A percentile compares a stretch with the other conserved stretches of the same genome.
These are phyloP conservation scores for Cucurbita ficifolia DNA, from an alignment of 306 rosid genomes.

Conservation along the genomic window DNA sequence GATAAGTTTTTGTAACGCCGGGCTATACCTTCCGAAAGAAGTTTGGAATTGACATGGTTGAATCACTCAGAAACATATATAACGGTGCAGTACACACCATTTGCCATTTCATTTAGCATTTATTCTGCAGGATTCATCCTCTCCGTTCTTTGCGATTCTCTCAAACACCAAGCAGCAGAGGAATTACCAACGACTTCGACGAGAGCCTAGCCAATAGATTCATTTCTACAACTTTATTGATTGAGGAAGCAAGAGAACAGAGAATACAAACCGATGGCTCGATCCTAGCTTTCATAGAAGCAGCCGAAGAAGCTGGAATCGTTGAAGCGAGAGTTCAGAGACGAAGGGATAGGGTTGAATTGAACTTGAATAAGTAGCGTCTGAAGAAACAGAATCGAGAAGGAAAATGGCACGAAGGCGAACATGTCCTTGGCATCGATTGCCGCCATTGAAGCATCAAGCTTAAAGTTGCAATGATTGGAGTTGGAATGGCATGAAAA, in stretches of 20 bases:
- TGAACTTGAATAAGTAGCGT: slow-evolving; percentile 11
- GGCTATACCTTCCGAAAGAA: background rate
- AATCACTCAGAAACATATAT: background rate
- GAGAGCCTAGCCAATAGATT: background rate
- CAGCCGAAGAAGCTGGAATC: slow-evolving; percentile 31
- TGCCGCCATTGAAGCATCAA: no score
- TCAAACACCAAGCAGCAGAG: background rate
- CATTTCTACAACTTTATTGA: background rate
- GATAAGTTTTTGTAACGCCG: background rate
- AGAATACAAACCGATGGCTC: slow-evolving; percentile 12
- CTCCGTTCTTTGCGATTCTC: background rate
- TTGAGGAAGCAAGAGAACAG: background rate
- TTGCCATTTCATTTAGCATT: background rate
- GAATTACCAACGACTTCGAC: background rate
- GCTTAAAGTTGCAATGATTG: no score
- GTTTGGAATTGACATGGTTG: background rate
- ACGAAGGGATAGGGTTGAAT: slow-evolving; percentile 11
- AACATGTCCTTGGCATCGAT: no score
- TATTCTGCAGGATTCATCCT: background rate
- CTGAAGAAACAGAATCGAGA: background rate
- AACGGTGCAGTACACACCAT: background rate
- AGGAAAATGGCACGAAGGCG: background rate
- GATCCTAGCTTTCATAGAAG: slow-evolving; percentile 20
- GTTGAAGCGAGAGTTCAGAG: slow-evolving; percentile 12
- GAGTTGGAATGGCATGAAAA: no score